Base-by-base conservation (phyloP, 2,329 filamentous ascomycete species). In the Neonectria faginata region DNA sequence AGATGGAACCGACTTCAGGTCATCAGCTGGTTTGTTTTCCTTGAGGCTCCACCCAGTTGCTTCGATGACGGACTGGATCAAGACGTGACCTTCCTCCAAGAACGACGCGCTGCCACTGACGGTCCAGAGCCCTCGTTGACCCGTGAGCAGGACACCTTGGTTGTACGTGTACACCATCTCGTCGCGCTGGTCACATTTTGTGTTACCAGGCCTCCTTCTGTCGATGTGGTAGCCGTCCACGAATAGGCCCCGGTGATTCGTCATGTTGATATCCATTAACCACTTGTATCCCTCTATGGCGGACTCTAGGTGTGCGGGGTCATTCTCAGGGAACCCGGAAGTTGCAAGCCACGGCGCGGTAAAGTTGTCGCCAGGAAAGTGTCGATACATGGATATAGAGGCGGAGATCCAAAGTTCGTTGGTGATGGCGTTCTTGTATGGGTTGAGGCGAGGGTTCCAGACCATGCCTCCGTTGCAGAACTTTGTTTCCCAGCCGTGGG, bases 381-480 rank as follows among this genome's bases (percentile, higher is more conserved):
- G 87, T 5, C 96, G 85, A 75, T 97, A 97, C 95, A 98, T 97
- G 57, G 86, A 88, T 39, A 95, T 87, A 22, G 92, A 96, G 0
- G 93, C 93, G 0, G 94, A 86, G 65, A 97, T 92, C 80, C 88
- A 97, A 1, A 97, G 86, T 76, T 97, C 89, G 74, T 97, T 97
- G 31, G 95, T 98, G 72, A 98, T 97, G 67, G 95, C 93, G 74
- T 98, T 98, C 76, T 97, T 98, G 82, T 97, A 98, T 0, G 94
- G 93, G 42, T 85, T 79, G 29, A 95, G 81, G 39, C 88, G 87
- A 3, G 93, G 93, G 70, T 92, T 97, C 95, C 95, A 98, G 14
- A 89, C 86, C 92, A 98, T 97, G 48, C 95, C 95, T 22, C 95
- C 95, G 5, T 86, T 87, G 73, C 95, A 98, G 5, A 97, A 85